A percentile compares a stretch with the other conserved stretches of the same genome.
Conservation (phyloP, 768 basidiomycete species). For the Hysterangium stoloniferum region DNA sequence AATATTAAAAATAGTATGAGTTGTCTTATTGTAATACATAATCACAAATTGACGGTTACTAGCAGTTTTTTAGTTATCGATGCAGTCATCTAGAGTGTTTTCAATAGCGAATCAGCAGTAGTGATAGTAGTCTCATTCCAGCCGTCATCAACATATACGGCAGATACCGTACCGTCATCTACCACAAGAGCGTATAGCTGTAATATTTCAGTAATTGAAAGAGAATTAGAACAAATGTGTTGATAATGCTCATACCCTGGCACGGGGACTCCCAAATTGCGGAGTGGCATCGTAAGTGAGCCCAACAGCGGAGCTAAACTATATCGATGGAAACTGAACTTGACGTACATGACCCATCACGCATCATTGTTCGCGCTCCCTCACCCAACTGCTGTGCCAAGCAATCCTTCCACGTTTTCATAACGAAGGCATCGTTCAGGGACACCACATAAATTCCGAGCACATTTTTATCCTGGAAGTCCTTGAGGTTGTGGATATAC, state of each 20-base stretch:
- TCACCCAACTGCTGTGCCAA: too few species aligned
- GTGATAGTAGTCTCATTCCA: slow-evolving; percentile 44
- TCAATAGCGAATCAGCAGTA: too few species aligned
- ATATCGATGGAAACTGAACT: slow-evolving; percentile 66
- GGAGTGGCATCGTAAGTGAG: slow-evolving; percentile 54
- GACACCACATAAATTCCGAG: slow-evolving; percentile 62
- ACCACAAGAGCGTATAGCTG: slow-evolving; percentile 58
- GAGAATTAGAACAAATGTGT: too few species aligned
- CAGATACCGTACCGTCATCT: slow-evolving; percentile 64
- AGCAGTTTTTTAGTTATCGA: too few species aligned
- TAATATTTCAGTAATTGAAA: slow-evolving; percentile 23
- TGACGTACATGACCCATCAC: slow-evolving; percentile 45
- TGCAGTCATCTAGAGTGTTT: too few species aligned
- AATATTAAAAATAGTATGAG: too few species aligned
- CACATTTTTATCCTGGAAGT: slow-evolving; percentile 73
- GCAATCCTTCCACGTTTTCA: slow-evolving; percentile 60
- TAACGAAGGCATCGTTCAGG: slow-evolving; percentile 76
- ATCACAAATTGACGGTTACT: too few species aligned
- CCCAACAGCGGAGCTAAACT: slow-evolving; percentile 48
- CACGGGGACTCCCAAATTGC: slow-evolving; percentile 58
- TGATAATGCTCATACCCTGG: slow-evolving; percentile 38
- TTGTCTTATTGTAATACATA: too few species aligned
- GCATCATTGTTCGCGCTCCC: too few species aligned
- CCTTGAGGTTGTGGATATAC: slow-evolving; percentile 57
- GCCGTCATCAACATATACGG: slow-evolving; percentile 47